Base-by-base conservation (phyloP, 2,329 filamentous ascomycete species). In the Colletotrichum lentis region DNA sequence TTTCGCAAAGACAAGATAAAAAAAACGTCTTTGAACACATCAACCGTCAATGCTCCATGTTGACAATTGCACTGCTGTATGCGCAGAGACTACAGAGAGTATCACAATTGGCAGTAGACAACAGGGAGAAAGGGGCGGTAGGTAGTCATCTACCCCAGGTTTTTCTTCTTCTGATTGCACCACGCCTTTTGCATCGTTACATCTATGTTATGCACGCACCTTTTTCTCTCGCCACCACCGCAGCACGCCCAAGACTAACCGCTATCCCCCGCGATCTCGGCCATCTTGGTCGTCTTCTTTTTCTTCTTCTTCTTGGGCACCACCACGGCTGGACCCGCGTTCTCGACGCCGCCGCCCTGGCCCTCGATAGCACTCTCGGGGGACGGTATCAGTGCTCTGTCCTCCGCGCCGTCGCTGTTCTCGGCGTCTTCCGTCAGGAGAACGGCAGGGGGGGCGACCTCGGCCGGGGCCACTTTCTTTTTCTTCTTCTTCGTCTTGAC, bases 401-500 rank as follows among this genome's bases (percentile, higher is more conserved):
- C 44, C 31, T 70, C 67, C 4, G 62, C 69, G 16, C 47, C 50
- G n/a, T 44, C 69, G 12, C 57, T 69, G 14, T 66, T 44, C 18
- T 22, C 67, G 14, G 44, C 69, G 6, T 55, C 61, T 12, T 65
- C 70, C 39, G 70, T 50, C 22, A 74, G 75, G 64, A 74, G 74
- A 46, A 76, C 77, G 39, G 76, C 74, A 1, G 70, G 77, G 22
- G 73, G 71, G 5, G 44, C 57, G 27, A 46, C 31, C 27, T 59
- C 56, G 20, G 56, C 22, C 39, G 39, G 43, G 8, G 71, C 74
- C 78, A 73, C 77, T 76, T 77, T 82, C 72, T 80, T 84, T 76
- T 84, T 86, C 75, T 84, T 83, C 73, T 81, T 86, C 76, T 80
- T 81, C 74, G 81, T 84, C 7, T 80, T 75, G 69, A 82, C 80